These are phyloP conservation scores for Gremmenia infestans DNA, from an alignment of 2,329 filamentous ascomycete species.

Conservation along the genomic window DNA sequence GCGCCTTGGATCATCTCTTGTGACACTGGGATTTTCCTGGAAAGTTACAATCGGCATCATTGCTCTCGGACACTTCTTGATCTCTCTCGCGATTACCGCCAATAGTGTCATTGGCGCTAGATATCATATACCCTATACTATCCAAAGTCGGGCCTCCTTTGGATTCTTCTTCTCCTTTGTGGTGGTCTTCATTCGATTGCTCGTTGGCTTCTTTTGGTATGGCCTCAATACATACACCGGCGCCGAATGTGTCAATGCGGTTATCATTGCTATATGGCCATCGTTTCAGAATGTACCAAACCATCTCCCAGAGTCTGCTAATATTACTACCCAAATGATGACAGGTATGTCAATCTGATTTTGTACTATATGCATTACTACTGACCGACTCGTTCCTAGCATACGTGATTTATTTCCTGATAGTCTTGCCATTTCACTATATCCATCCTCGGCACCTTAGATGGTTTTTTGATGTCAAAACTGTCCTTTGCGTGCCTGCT, in stretches of 20 bases:
- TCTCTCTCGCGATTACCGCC: not conserved
- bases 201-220: not conserved
- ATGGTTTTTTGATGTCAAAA: conserved; percentile 46
- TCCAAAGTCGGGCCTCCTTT: not conserved
- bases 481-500: conserved; percentile 12
- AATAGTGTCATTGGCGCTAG: not conserved
- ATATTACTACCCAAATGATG: conserved; percentile 50
- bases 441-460: conserved; percentile 42
- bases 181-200: not conserved
- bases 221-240: not conserved
- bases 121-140: not conserved
- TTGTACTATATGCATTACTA: too few relatives aligned
- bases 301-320: conserved; percentile 39
- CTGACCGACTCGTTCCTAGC: conserved; percentile 26
- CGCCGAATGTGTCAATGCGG: not conserved
- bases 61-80: not conserved
- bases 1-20: not conserved
- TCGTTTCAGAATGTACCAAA: conserved; percentile 46
- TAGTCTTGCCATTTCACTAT: conserved; percentile 35
- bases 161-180: not conserved
- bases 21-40: not conserved
- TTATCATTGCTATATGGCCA: conserved; percentile 43
- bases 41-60: not conserved
- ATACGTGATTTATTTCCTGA: conserved; percentile 39
- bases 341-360: not conserved